Conservation (phyloP, 306 rosid species). For the Purshia tridentata region DNA sequence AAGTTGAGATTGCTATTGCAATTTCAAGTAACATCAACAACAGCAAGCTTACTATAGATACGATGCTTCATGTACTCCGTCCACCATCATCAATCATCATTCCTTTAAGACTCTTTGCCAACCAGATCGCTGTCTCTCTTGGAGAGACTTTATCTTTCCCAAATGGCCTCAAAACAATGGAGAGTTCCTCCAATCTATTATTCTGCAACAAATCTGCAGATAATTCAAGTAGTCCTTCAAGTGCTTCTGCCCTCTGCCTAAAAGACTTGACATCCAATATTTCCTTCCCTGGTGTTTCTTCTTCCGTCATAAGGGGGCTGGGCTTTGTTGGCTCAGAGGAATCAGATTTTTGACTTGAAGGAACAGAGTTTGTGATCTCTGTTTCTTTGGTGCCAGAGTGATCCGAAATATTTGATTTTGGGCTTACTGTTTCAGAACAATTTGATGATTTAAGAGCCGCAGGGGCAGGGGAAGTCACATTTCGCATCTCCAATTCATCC, state of each 20-base stretch:
- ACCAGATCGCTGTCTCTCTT: slow-evolving; percentile 98
- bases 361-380: slow-evolving; percentile 37
- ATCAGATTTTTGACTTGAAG: slow-evolving; percentile 44
- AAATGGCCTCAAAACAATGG: slow-evolving; percentile 87
- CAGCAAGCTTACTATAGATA: slow-evolving; percentile 30
- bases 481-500: slow-evolving; percentile 72
- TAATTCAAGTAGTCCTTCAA: slow-evolving; percentile 90
- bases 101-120: slow-evolving; percentile 96
- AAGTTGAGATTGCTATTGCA: slow-evolving; percentile 33
- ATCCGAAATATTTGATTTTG: slow-evolving; percentile 46
- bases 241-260: slow-evolving; percentile 96
- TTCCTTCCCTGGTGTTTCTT: slow-evolving; percentile 63
- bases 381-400: slow-evolving; percentile 48
- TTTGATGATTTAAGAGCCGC: slow-evolving; percentile 45
- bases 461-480: slow-evolving; percentile 39
- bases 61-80: slow-evolving; percentile 50
- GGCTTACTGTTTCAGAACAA: slow-evolving; percentile 51
- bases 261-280: slow-evolving; percentile 78
- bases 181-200: slow-evolving; percentile 82
- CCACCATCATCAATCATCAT: slow-evolving; percentile 80
- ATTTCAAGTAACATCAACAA: slow-evolving; percentile 30
- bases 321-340: slow-evolving; percentile 47
- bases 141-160: slow-evolving; percentile 97
- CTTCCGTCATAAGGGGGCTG: slow-evolving; percentile 47
- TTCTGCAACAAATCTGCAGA: slow-evolving; percentile 94